Evolutionary conservation across 495 filamentous ascomycete species (phyloP), one percentile per base, ranked within the genome.

Genomic region (Annulohypoxylon bovei): DNA sequence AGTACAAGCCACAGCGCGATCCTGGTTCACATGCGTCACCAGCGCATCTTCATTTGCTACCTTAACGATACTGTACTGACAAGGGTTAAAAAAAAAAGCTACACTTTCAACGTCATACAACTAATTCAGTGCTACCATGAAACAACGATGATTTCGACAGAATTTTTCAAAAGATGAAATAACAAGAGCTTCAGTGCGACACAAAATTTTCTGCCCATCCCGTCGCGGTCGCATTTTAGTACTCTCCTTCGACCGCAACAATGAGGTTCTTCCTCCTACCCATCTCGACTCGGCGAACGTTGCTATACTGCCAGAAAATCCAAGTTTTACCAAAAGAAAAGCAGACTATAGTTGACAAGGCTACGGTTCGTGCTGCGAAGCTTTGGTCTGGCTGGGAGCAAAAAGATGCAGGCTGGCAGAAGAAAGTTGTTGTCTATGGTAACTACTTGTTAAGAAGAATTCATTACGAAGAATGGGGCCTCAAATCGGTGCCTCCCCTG

Each of bases 221-320:
- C 6, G 37, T 62, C 52, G 30, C 30, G 7, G 18, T 54, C 64
- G 35, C 50, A 39, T 66, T 58, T 49, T 32, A 47, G 22, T 16
- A 25, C 23, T 16, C 35, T 42, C 23, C 54, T 67, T 73, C 78
- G 54, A 32, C 42, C 46, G 59, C 59, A 61, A 80, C 83, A 56
- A 98, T 99, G 95, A 92, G 94, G 79, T 88, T 99, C 77, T 97
- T 94, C 83, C 90, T 99, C 60, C 87, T 99, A 65, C 95, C 95
- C 50, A 93, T 99, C 75, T 97, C 95, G 54, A 97, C 93, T 8
- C 85, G 90, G 75, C 90, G 93, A 71, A 91, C 92, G n/a, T 86
- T 99, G 52, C 89, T 99, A 61, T 99, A 98, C 85, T 93, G 93
- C 81, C 91, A 96, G 76, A 88, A 90, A 47, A 80, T 94, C 53